phyloP scores from a whole-genome alignment of 2,329 filamentous ascomycete species.

The Metarhizium anisopliae region DNA sequence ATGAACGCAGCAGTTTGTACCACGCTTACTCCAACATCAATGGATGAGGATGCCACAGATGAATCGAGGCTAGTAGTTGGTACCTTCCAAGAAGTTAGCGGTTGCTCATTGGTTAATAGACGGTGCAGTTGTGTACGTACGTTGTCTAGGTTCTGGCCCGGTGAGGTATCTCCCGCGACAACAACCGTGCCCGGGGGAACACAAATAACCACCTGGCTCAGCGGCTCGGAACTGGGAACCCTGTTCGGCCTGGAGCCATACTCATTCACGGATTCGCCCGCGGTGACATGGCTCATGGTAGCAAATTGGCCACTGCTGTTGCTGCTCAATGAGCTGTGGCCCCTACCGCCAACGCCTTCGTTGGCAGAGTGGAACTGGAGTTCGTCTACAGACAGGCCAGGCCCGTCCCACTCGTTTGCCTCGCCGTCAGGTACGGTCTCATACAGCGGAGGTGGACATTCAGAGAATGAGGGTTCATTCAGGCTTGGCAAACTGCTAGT shows the following conservation, averaged over 20 bases:
- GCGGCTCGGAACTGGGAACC: not conserved
- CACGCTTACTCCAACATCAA: constrained; percentile 7
- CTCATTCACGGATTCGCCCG: not conserved
- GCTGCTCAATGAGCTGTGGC: not conserved
- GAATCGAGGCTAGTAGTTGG: constrained; percentile 6
- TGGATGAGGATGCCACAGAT: constrained; percentile 6
- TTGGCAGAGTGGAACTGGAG: not conserved
- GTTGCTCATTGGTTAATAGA: not conserved
- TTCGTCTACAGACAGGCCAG: not conserved
- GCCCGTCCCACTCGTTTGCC: not conserved
- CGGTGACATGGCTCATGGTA: not conserved
- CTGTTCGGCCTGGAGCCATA: not conserved
- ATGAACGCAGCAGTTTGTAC: not conserved
- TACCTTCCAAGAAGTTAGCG: constrained; percentile 14
- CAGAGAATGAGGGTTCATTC: constrained; percentile 3
- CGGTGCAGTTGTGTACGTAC: constrained; percentile 7
- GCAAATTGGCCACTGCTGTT: not conserved
- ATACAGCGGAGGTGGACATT: constrained; percentile 2
- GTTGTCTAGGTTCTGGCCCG: constrained; percentile 4
- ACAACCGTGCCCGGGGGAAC: not conserved
- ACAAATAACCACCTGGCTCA: not conserved
- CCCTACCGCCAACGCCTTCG: constrained; percentile 1
- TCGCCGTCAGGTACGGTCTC: not conserved
- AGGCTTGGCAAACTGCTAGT: constrained; percentile 4
- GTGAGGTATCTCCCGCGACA: not conserved